Evolutionary conservation across 129 eudicot species (phyloP).

Genomic region (Artemisia argyi): DNA sequence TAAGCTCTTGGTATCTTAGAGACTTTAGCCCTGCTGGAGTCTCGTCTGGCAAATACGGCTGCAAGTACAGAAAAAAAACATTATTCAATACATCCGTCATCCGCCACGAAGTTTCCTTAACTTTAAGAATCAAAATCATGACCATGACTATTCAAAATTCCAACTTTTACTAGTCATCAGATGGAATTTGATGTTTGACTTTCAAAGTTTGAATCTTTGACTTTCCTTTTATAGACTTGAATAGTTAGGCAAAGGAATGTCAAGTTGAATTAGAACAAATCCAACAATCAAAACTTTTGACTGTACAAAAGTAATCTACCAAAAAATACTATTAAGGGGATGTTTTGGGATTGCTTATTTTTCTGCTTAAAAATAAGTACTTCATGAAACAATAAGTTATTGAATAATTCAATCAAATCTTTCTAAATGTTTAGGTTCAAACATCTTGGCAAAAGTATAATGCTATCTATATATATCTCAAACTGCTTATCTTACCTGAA

Average conservation of each 20-base stretch:
- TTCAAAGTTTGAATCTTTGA: conserved; percentile 22
- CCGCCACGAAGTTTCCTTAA: not conserved
- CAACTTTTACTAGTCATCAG: not conserved
- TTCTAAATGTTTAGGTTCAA: no score
- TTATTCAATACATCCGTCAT: not conserved
- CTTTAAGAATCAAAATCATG: conserved; percentile 22
- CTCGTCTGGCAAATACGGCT: conserved; percentile 91
- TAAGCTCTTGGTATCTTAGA: conserved; percentile 82
- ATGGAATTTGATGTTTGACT: conserved; percentile 27
- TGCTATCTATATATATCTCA: no score
- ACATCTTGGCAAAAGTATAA: no score
- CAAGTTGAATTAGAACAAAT: conserved; percentile 11
- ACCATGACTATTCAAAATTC: conserved; percentile 17
- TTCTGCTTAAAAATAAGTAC: no score
- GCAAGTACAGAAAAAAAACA: conserved; percentile 17
- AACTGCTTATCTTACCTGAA: no score
- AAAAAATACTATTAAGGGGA: no score
- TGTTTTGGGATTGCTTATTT: no score
- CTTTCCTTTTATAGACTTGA: conserved; percentile 24
- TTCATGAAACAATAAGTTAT: no score
- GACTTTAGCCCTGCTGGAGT: conserved; percentile 81
- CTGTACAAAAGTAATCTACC: conserved; percentile 1
- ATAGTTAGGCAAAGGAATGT: conserved; percentile 16
- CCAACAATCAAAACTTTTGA: conserved; percentile 18
- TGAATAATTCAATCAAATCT: no score